phyloP scores from a whole-genome alignment of 176 grass and related monocot genomes.

The Aegilops tauschii region DNA sequence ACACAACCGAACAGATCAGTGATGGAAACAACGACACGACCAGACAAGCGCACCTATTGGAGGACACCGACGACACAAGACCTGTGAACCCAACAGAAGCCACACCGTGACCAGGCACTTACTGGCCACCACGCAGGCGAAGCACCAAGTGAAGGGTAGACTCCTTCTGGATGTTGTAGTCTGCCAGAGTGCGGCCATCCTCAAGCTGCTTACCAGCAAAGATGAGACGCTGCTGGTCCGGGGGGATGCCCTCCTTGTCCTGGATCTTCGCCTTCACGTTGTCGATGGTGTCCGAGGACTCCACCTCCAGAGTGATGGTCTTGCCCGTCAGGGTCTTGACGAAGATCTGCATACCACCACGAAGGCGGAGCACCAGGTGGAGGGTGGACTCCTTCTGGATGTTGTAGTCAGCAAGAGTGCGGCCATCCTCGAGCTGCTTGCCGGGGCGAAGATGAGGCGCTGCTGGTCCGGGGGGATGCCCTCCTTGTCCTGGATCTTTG shows the following conservation, averaged over 20 bases:
- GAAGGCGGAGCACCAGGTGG: slow-evolving; percentile 61
- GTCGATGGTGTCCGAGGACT: slow-evolving; percentile 65
- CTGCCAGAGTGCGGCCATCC: slow-evolving; percentile 70
- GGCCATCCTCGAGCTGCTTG: slow-evolving; percentile 66
- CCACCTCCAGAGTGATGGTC: slow-evolving; percentile 76
- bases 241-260: slow-evolving; percentile 84
- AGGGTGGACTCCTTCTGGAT: slow-evolving; percentile 74
- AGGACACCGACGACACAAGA: background rate
- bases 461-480: slow-evolving; percentile 74
- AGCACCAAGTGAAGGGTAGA: slow-evolving; percentile 74
- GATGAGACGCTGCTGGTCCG: slow-evolving; percentile 67
- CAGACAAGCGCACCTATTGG: too few relatives aligned
- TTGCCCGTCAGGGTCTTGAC: slow-evolving; percentile 63
- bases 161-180: slow-evolving; percentile 95
- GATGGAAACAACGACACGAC: too few relatives aligned
- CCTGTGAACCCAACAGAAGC: background rate
- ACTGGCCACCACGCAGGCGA: slow-evolving; percentile 46
- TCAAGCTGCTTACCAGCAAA: slow-evolving; percentile 76
- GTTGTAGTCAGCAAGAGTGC: slow-evolving; percentile 54
- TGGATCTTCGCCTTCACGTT: slow-evolving; percentile 81
- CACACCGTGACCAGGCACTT: background rate
- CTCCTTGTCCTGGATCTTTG: slow-evolving; percentile 76
- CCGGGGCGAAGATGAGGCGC: slow-evolving; percentile 52
- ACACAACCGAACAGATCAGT: too few relatives aligned
- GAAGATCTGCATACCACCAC: slow-evolving; percentile 76